phyloP scores from a whole-genome alignment of 2,329 filamentous ascomycete species.

The Leptographium lundbergii region DNA sequence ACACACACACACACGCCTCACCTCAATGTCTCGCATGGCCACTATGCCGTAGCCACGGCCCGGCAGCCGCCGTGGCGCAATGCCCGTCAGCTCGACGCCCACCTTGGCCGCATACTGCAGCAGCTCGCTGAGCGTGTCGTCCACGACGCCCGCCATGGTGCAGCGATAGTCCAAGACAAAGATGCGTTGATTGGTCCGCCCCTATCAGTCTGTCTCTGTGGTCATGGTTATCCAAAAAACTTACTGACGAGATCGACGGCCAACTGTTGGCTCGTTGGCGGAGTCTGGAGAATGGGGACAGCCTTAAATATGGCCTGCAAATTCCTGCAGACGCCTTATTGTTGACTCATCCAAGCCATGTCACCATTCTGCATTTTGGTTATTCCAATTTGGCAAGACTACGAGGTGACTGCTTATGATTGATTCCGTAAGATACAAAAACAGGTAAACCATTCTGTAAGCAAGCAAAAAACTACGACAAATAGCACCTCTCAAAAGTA shows the following conservation, averaged over 20 bases:
- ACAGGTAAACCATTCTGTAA: background rate
- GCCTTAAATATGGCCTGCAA: background rate
- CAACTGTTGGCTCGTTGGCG: no score
- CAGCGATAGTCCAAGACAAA: background rate
- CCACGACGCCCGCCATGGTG: conserved; percentile 1
- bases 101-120: conserved; percentile 47
- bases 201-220: background rate
- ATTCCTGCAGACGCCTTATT: background rate
- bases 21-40: conserved; percentile 53
- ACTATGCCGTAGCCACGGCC: conserved; percentile 69
- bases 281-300: background rate
- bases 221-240: no score
- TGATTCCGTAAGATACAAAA: background rate
- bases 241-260: no score
- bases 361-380: background rate
- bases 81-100: conserved; percentile 54
- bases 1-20: conserved; percentile 23
- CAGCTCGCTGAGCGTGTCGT: conserved; percentile 8
- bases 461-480: background rate
- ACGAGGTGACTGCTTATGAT: no score
- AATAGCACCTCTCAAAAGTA: background rate
- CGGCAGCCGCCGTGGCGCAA: conserved; percentile 53
- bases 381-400: no score
- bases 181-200: background rate
- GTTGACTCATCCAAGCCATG: background rate